phyloP scores from a whole-genome alignment of 2,329 filamentous ascomycete genomes.

The Didymella arachidicola region DNA sequence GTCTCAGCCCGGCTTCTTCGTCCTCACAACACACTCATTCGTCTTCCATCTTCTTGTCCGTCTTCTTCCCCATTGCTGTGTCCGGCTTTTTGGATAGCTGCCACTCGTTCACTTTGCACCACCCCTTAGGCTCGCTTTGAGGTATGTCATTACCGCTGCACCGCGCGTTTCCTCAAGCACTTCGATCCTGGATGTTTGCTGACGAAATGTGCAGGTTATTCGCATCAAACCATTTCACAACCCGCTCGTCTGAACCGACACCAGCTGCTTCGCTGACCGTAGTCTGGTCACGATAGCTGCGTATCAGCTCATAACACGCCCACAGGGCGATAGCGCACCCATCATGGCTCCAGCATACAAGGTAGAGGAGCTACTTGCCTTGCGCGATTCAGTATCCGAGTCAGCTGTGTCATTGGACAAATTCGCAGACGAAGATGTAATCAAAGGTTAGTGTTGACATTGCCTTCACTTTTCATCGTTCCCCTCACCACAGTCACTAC shows the following conservation, averaged over 20 bases:
- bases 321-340: constrained; percentile 12
- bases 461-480: constrained; percentile 24
- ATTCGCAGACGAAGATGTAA: constrained; percentile 52
- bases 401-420: constrained; percentile 53
- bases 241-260: constrained; percentile 22
- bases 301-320: neutral
- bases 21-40: constrained; percentile 47
- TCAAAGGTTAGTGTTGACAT: constrained; percentile 49
- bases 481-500: constrained; percentile 22
- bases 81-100: constrained; percentile 51
- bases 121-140: constrained; percentile 40
- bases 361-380: constrained; percentile 52
- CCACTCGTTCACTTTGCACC: constrained; percentile 41
- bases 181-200: neutral
- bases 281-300: neutral
- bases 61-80: constrained; percentile 51
- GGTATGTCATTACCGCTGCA: constrained; percentile 29
- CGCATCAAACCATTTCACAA: constrained; percentile 50
- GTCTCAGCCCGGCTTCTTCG: constrained; percentile 16
- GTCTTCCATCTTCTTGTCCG: constrained; percentile 49
- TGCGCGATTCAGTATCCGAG: constrained; percentile 53
- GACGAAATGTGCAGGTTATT: constrained; percentile 40
- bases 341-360: constrained; percentile 50
- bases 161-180: neutral
- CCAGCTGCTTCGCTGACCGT: neutral